Conservation (phyloP, 2,329 filamentous ascomycete species). For the Alternaria metachromatica region DNA sequence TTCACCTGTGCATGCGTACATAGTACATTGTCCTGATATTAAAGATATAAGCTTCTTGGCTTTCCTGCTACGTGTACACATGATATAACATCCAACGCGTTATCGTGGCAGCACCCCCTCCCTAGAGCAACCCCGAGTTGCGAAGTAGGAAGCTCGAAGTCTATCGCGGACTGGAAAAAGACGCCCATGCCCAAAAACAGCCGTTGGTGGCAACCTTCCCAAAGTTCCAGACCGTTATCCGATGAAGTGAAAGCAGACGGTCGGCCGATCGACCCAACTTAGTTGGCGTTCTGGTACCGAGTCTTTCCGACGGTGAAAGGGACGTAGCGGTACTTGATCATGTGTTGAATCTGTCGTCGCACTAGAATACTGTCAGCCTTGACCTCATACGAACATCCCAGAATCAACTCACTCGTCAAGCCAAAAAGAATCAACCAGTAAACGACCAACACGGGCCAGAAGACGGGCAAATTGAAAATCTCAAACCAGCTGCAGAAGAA, state of each 20-base stretch:
- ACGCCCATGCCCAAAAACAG: conserved; percentile 24
- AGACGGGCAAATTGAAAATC: conserved; percentile 95
- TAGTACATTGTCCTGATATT: conserved; percentile 3
- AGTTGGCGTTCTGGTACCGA: conserved; percentile 43
- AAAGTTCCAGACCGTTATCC: conserved; percentile 2
- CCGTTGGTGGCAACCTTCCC: conserved; percentile 9
- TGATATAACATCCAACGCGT: conserved; percentile 24
- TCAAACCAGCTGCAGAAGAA: conserved; percentile 93
- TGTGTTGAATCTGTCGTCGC: conserved; percentile 99
- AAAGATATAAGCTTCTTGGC: conserved; percentile 9
- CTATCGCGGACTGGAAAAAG: conserved; percentile 29
- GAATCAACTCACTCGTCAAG: conserved; percentile 78
- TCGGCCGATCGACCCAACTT: background rate
- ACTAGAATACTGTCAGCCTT: conserved; percentile 60
- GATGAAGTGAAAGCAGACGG: conserved; percentile 5
- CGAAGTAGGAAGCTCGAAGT: conserved; percentile 21
- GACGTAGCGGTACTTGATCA: conserved; percentile 99
- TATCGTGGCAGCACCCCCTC: conserved; percentile 8
- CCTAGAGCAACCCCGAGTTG: conserved; percentile 22
- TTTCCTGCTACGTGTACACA: conserved; percentile 27
- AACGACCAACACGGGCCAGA: conserved; percentile 98
- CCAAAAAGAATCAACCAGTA: conserved; percentile 98
- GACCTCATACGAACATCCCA: no score
- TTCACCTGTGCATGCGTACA: background rate
- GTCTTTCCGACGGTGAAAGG: conserved; percentile 89